Evolutionary conservation across 2,329 filamentous ascomycete species (phyloP).

Genomic region (Nemania serpens): DNA sequence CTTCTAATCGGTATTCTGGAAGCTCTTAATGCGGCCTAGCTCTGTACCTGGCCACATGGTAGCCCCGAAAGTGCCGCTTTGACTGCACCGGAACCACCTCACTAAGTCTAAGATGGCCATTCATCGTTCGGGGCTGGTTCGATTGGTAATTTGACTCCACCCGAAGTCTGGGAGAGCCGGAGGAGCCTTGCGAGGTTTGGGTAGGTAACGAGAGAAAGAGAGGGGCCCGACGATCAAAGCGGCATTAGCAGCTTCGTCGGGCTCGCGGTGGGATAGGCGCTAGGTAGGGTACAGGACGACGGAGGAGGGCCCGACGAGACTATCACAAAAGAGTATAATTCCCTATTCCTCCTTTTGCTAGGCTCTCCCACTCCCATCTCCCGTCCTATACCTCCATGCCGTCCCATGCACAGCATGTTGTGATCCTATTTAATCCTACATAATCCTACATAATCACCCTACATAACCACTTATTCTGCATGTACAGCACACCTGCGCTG

Average conservation of each 20-base stretch:
- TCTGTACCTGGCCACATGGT: slow-evolving; percentile 13
- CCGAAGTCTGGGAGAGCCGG: slow-evolving; percentile 23
- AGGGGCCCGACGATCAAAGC: slow-evolving; percentile 26
- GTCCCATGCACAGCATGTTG: too few species aligned
- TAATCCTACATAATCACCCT: background rate
- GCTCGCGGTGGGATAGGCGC: slow-evolving; percentile 9
- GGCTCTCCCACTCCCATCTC: background rate
- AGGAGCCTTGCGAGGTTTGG: slow-evolving; percentile 20
- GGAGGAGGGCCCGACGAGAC: slow-evolving; percentile 17
- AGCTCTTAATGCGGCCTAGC: slow-evolving; percentile 22
- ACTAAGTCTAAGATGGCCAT: slow-evolving; percentile 10
- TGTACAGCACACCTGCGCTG: background rate
- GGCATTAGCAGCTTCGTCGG: slow-evolving; percentile 15
- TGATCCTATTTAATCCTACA: too few species aligned
- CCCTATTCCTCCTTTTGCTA: slow-evolving; percentile 7
- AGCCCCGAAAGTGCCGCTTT: slow-evolving; percentile 7
- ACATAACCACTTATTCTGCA: slow-evolving; percentile 4
- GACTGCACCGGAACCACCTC: background rate
- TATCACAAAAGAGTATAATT: slow-evolving; percentile 22
- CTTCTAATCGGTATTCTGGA: slow-evolving; percentile 30
- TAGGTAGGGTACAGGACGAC: slow-evolving; percentile 6
- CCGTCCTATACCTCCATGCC: background rate
- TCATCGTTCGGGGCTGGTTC: slow-evolving; percentile 20
- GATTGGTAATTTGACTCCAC: slow-evolving; percentile 29
- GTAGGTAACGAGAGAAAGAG: slow-evolving; percentile 13